phyloP scores from a whole-genome alignment of 495 filamentous ascomycete species.

The Aspergillus asperescens region DNA sequence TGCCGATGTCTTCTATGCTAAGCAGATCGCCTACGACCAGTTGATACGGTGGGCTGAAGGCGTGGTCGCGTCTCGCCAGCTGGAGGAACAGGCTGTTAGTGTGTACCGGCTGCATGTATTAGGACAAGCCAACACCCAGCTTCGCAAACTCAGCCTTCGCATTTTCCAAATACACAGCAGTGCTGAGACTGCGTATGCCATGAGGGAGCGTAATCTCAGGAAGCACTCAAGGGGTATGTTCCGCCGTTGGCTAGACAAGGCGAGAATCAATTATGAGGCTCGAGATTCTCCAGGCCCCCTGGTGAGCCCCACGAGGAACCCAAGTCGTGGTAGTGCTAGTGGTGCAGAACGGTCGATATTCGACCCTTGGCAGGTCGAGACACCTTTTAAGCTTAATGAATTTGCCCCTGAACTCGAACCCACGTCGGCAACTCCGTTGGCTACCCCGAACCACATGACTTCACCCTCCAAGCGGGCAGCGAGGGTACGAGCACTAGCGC shows the following conservation, averaged over 20 bases:
- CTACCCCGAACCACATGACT: constrained; percentile 49
- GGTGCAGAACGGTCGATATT: constrained; percentile 33
- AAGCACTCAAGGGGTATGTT: constrained; percentile 53
- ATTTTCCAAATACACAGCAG: constrained; percentile 46
- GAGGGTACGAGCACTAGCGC: constrained; percentile 46
- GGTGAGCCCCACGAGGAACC: constrained; percentile 30
- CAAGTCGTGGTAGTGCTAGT: constrained; percentile 23
- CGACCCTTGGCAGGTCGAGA: constrained; percentile 41
- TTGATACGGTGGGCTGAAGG: constrained; percentile 44
- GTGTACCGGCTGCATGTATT: constrained; percentile 44
- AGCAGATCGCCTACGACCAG: constrained; percentile 40
- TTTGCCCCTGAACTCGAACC: constrained; percentile 34
- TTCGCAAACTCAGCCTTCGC: constrained; percentile 49
- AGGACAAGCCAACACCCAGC: constrained; percentile 36
- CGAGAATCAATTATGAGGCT: constrained; percentile 35
- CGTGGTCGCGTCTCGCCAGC: constrained; percentile 34
- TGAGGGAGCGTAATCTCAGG: constrained; percentile 53
- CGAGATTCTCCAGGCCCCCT: constrained; percentile 35
- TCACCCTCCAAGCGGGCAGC: constrained; percentile 56
- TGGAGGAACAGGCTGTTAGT: constrained; percentile 46
- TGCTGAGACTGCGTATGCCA: constrained; percentile 45
- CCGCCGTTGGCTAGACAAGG: constrained; percentile 52
- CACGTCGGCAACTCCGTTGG: constrained; percentile 38
- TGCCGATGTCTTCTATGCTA: constrained; percentile 38
- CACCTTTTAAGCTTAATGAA: constrained; percentile 45